These are phyloP conservation scores for Nothophaeocryptopus gaeumannii DNA, from an alignment of 2,329 filamentous ascomycete genomes.

Conservation along the genomic window DNA sequence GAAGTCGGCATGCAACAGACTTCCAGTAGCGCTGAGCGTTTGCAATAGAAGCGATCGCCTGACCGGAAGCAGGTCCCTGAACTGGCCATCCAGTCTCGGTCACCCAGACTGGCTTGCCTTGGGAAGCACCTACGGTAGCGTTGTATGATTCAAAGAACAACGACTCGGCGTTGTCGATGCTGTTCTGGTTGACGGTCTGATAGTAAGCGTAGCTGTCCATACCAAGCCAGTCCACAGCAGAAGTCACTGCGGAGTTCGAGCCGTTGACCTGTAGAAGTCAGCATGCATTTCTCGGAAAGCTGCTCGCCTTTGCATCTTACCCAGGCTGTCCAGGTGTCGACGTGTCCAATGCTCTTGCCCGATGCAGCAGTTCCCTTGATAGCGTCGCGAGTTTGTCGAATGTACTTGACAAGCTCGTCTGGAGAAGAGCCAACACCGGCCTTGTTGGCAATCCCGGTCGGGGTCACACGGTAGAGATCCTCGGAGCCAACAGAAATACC, in stretches of 20 bases:
- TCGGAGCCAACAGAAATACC: constrained; percentile 86
- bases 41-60: constrained; percentile 59
- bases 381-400: constrained; percentile 63
- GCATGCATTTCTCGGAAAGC: not conserved
- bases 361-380: constrained; percentile 59
- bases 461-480: constrained; percentile 66
- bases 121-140: constrained; percentile 57
- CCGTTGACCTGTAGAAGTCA: constrained; percentile 60
- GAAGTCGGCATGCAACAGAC: constrained; percentile 68
- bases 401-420: constrained; percentile 63
- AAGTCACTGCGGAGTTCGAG: constrained; percentile 67
- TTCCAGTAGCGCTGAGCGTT: constrained; percentile 79
- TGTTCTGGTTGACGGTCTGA: constrained; percentile 65
- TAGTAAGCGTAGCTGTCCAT: constrained; percentile 84
- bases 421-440: constrained; percentile 64
- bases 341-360: constrained; percentile 68
- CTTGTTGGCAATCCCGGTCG: constrained; percentile 61
- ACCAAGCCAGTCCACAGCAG: constrained; percentile 72
- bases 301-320: constrained; percentile 33
- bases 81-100: constrained; percentile 88
- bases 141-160: constrained; percentile 68
- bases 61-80: constrained; percentile 60
- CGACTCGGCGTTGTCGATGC: constrained; percentile 60
- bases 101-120: constrained; percentile 74
- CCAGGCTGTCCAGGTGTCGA: constrained; percentile 78